Conservation (phyloP, 768 basidiomycete genomes). For the Termitomyces titanicus region DNA sequence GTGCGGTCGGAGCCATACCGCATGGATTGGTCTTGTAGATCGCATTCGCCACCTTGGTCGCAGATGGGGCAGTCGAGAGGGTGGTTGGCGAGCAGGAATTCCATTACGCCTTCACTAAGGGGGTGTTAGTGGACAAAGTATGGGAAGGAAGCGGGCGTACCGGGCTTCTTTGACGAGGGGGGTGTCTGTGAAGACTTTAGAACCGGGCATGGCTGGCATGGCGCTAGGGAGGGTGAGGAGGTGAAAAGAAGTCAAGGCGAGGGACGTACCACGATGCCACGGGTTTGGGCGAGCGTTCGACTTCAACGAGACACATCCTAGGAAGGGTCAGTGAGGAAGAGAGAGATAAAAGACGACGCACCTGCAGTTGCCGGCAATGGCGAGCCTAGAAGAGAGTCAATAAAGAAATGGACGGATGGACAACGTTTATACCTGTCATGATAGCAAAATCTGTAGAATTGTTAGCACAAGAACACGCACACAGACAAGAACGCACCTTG, state of each 20-base stretch:
- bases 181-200: slow-evolving; percentile 91
- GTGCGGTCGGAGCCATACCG: slow-evolving; percentile 97
- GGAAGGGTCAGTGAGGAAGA: neutral
- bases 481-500: slow-evolving; percentile 43
- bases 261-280: slow-evolving; percentile 79
- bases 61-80: slow-evolving; percentile 98
- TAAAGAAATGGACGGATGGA: slow-evolving; percentile 1
- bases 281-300: slow-evolving; percentile 92
- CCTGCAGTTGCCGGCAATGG: slow-evolving; percentile 98
- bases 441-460: slow-evolving; percentile 64
- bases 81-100: slow-evolving; percentile 96
- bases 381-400: slow-evolving; percentile 50
- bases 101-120: slow-evolving; percentile 94
- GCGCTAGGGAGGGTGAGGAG: slow-evolving; percentile 47
- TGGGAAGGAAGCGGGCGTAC: slow-evolving; percentile 29
- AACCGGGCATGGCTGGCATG: slow-evolving; percentile 95
- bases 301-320: slow-evolving; percentile 99
- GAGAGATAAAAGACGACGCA: slow-evolving; percentile 29
- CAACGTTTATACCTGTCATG: slow-evolving; percentile 62
- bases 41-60: slow-evolving; percentile 98
- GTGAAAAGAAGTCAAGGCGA: neutral
- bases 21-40: slow-evolving; percentile 99
- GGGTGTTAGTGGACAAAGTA: slow-evolving; percentile 10
- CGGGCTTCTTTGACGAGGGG: slow-evolving; percentile 87
- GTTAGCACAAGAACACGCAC: neutral